These are phyloP conservation scores for Salix caprea DNA, from an alignment of 345 rosid species.

Conservation along the genomic window DNA sequence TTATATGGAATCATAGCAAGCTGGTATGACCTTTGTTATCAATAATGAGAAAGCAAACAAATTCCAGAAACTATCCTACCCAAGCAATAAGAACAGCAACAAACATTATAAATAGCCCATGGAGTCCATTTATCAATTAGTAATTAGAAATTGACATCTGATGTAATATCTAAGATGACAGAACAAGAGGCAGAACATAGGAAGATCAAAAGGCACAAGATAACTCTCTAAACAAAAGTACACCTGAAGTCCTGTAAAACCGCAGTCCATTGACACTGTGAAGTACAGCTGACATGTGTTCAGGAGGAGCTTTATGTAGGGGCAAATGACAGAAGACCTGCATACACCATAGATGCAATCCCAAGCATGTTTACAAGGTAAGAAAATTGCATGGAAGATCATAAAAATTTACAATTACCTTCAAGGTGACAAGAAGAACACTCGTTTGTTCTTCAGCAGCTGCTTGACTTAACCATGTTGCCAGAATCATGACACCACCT, in stretches of 20 bases:
- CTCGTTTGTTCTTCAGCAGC: slow-evolving; percentile 87
- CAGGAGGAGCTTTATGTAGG: slow-evolving; percentile 78
- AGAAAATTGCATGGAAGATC: neutral
- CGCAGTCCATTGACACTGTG: slow-evolving; percentile 81
- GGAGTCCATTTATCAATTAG: neutral
- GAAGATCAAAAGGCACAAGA: neutral
- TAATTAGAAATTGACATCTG: neutral
- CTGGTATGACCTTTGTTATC: neutral
- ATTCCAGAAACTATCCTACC: neutral
- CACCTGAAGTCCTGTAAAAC: slow-evolving; percentile 83
- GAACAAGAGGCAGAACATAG: neutral
- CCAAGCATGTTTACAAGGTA: slow-evolving; percentile 13
- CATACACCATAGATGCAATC: slow-evolving; percentile 14
- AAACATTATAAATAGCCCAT: neutral
- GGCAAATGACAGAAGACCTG: slow-evolving; percentile 92
- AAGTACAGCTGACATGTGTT: slow-evolving; percentile 87
- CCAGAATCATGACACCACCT: slow-evolving; percentile 92
- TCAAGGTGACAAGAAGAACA: slow-evolving; percentile 59
- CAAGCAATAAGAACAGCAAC: neutral
- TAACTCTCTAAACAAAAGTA: slow-evolving; percentile 26
- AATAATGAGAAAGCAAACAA: neutral
- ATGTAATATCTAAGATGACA: neutral
- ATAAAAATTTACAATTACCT: slow-evolving; percentile 33
- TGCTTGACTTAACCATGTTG: slow-evolving; percentile 91
- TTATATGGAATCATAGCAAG: neutral